phyloP scores from a whole-genome alignment of 129 eudicot genomes.

The Pseudognaphalium luteoalbum region DNA sequence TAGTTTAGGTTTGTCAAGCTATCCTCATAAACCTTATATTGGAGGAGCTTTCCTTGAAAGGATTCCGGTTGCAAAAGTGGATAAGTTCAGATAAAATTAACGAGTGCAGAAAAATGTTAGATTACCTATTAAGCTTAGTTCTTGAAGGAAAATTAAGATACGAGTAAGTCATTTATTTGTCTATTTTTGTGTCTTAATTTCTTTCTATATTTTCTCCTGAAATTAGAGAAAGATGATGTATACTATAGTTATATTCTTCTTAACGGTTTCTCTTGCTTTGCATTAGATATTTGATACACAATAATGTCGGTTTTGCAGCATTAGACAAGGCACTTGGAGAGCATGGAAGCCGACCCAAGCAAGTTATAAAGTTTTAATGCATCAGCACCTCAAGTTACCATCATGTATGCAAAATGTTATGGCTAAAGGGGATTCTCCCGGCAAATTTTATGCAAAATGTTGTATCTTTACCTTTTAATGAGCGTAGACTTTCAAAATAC shows the following conservation, averaged over 20 bases:
- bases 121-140: slow-evolving; percentile 70
- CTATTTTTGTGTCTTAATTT: not conserved
- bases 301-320: too few relatives aligned
- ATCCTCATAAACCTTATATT: slow-evolving; percentile 13
- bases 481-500: too few relatives aligned
- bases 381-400: too few relatives aligned
- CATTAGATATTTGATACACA: too few relatives aligned
- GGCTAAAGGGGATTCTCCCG: too few relatives aligned
- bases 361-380: too few relatives aligned
- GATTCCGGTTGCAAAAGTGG: slow-evolving; percentile 97
- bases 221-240: not conserved
- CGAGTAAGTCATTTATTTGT: slow-evolving; percentile 63
- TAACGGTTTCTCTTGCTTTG: too few relatives aligned
- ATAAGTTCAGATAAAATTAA: slow-evolving; percentile 56
- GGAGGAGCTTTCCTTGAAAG: slow-evolving; percentile 88
- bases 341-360: too few relatives aligned
- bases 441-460: too few relatives aligned
- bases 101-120: slow-evolving; percentile 65
- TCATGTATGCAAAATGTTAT: too few relatives aligned
- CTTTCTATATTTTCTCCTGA: not conserved
- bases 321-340: too few relatives aligned
- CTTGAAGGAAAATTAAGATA: slow-evolving; percentile 74
- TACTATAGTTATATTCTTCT: not conserved
- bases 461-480: too few relatives aligned
- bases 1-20: not conserved